Conservation (phyloP, 495 filamentous ascomycete species). For the Trypethelium eluteriae region DNA sequence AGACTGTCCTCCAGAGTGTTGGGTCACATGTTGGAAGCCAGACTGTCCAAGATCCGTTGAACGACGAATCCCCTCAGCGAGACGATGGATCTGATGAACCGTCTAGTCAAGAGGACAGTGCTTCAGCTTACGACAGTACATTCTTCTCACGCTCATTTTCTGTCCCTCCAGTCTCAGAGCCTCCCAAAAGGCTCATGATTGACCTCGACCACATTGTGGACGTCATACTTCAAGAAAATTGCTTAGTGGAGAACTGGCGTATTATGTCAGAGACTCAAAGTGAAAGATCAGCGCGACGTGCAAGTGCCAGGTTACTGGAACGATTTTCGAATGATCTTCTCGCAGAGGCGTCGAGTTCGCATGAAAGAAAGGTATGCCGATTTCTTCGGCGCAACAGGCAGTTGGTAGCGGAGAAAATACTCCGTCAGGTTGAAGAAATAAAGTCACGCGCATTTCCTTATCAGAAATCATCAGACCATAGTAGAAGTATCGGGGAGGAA, state of each 20-base stretch:
- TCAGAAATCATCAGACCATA: not conserved
- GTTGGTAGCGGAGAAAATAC: not conserved
- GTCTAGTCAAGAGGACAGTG: not conserved
- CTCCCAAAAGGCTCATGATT: not conserved
- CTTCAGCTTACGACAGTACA: not conserved
- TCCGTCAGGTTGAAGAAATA: not conserved
- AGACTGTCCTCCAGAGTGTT: not conserved
- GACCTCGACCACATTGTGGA: not conserved
- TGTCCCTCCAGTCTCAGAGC: not conserved
- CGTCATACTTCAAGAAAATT: not conserved
- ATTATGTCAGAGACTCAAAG: not conserved
- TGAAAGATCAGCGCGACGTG: not conserved
- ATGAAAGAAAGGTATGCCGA: not conserved
- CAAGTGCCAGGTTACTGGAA: not conserved
- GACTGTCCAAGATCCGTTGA: not conserved
- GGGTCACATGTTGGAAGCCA: not conserved
- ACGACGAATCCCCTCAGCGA: not conserved
- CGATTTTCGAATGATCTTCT: not conserved
- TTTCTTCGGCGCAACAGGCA: not conserved
- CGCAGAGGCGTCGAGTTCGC: not conserved
- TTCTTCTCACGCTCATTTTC: not conserved
- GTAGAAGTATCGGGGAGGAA: not conserved
- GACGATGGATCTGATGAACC: not conserved
- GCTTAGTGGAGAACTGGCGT: not conserved
- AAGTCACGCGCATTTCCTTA: not conserved